Conservation (phyloP, 2,329 filamentous ascomycete genomes). For the Calcarisporium arbuscula region DNA sequence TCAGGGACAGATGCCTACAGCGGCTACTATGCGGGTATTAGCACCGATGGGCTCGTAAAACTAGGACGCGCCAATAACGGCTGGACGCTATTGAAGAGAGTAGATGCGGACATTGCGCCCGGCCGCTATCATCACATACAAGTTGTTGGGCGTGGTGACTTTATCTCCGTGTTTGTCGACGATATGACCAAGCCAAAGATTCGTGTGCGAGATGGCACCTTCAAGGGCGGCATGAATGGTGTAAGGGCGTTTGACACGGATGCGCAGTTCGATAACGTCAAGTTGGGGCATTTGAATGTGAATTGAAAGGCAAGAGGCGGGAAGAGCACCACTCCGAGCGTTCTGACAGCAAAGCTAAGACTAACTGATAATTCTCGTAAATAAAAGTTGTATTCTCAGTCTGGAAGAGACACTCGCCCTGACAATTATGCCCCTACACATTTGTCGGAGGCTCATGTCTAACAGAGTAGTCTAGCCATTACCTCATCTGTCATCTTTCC, state of each 20-base stretch:
- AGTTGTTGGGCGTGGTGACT: conserved; percentile 9
- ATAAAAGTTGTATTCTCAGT: no score
- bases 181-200: conserved; percentile 8
- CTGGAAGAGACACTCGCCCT: no score
- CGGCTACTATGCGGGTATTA: conserved; percentile 24
- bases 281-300: conserved; percentile 7
- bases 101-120: conserved; percentile 5
- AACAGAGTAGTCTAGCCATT: no score
- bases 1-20: conserved; percentile 9
- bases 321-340: no score
- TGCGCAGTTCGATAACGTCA: conserved; percentile 15
- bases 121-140: conserved; percentile 7
- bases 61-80: conserved; percentile 14
- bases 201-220: conserved; percentile 9
- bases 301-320: no score
- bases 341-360: no score
- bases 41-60: conserved; percentile 16
- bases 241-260: conserved; percentile 12
- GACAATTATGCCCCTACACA: no score
- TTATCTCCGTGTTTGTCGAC: conserved; percentile 10
- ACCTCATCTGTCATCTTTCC: no score
- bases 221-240: conserved; percentile 12
- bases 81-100: conserved; percentile 7
- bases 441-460: no score
- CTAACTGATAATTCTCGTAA: no score